Conservation (phyloP, 345 rosid species). For the Theobroma cacao region DNA sequence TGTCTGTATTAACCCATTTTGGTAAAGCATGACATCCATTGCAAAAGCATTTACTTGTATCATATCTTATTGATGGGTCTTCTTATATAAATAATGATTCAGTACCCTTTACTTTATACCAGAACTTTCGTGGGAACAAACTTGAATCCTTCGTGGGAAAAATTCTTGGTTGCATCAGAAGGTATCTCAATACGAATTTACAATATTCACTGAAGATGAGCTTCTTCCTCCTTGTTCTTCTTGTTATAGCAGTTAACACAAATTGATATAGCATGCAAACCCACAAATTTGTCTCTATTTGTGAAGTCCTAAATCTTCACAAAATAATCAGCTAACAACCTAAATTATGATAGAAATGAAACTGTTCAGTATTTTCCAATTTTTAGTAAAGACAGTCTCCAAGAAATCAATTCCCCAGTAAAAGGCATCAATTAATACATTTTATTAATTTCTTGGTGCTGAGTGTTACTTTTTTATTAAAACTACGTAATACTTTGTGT, state of each 20-base stretch:
- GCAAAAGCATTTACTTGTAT: background rate
- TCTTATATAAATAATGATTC: constrained; percentile 11
- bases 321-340: background rate
- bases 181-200: constrained; percentile 35
- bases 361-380: background rate
- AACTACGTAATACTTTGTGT: background rate
- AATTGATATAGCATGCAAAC: background rate
- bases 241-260: constrained; percentile 1
- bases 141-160: constrained; percentile 80
- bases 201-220: background rate
- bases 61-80: constrained; percentile 1
- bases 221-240: background rate
- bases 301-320: background rate
- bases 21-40: background rate
- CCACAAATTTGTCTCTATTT: background rate
- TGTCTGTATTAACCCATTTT: background rate
- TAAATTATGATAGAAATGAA: background rate
- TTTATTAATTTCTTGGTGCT: background rate
- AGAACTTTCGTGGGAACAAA: constrained; percentile 91
- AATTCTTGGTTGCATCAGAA: constrained; percentile 65
- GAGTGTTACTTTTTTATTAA: background rate
- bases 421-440: background rate
- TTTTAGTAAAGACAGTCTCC: background rate
- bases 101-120: constrained; percentile 28
- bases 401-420: background rate